These are phyloP conservation scores for Talaromyces wortmannii DNA, from an alignment of 495 filamentous ascomycete genomes.

Conservation along the genomic window DNA sequence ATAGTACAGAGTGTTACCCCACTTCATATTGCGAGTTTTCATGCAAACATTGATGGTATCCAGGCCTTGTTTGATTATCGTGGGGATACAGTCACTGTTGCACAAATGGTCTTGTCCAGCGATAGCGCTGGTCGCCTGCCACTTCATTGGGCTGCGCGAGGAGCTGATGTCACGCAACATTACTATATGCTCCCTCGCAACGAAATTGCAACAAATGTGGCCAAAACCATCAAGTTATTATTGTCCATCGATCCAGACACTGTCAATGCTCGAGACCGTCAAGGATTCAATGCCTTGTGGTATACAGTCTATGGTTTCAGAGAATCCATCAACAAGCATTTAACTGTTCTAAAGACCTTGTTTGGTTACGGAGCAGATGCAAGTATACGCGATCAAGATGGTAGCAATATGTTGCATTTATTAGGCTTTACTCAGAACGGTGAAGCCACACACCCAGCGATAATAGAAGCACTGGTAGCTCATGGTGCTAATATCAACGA, in stretches of 20 bases:
- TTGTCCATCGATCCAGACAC: constrained; percentile 3
- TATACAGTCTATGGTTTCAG: constrained; percentile 5
- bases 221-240: constrained; percentile 7
- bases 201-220: background rate
- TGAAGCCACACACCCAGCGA: constrained; percentile 1
- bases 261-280: constrained; percentile 4
- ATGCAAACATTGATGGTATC: constrained; percentile 8
- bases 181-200: background rate
- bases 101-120: constrained; percentile 2
- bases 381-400: constrained; percentile 3
- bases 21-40: constrained; percentile 7
- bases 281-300: constrained; percentile 5
- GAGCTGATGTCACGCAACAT: background rate
- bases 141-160: constrained; percentile 8
- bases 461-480: constrained; percentile 6
- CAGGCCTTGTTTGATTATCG: constrained; percentile 6
- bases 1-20: constrained; percentile 6
- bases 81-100: background rate
- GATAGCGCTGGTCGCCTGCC: constrained; percentile 10
- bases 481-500: constrained; percentile 8
- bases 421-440: constrained; percentile 3
- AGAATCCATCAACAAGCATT: constrained; percentile 1
- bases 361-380: constrained; percentile 7
- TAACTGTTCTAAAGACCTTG: background rate
- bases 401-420: constrained; percentile 8